Base-by-base conservation (phyloP, 345 rosid genomes). In the Ricinus communis region DNA sequence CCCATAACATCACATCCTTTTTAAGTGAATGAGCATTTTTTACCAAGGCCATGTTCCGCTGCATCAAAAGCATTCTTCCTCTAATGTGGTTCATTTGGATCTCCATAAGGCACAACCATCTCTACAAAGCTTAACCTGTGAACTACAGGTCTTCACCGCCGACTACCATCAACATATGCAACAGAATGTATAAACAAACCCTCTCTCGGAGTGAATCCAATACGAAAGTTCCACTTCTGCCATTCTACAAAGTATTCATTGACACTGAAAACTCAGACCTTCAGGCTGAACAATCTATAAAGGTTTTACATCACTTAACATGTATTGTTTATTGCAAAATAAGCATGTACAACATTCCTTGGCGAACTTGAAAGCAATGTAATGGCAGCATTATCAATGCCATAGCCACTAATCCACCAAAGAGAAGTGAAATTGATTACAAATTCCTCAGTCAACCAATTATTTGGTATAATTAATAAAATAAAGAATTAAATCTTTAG, bases 201-300 rank as follows among this genome's bases (percentile, higher is more conserved):
- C 85, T 90, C 98, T 65, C 84, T 86, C 8, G 98, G 95, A 51
- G 96, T 93, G 83, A 93, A 93, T 51, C 98, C 98, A 74, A 93
- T 79, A 24, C 95, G 98, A 82, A 93, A 93, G 80, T 85, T 93
- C 98, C 98, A 93, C 98, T 90, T 90, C 82, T 90, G 97, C 97
- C 98, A 93, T 70, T 89, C 93, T 41, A 93, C 86, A 85, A 81
- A 93, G 81, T 85, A 71, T 33, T 91, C 95, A 74, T 77, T 86
- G 43, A 89, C 87, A 59, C 96, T n/a, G 97, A 73, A 93, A 93
- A 81, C 98, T 93, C 54, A 95, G 95, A 82, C 98, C 98, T 84
- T 93, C 97, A 38, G 89, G 93, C 83, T 93, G 95, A 73, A 90
- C 60, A 76, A 93, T 90, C 76, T 81, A 89, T 45, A 93, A 83